A percentile compares a stretch with the other conserved stretches of the same genome.
Conservation (phyloP, 768 basidiomycete genomes). For the Collybiopsis luxurians region DNA sequence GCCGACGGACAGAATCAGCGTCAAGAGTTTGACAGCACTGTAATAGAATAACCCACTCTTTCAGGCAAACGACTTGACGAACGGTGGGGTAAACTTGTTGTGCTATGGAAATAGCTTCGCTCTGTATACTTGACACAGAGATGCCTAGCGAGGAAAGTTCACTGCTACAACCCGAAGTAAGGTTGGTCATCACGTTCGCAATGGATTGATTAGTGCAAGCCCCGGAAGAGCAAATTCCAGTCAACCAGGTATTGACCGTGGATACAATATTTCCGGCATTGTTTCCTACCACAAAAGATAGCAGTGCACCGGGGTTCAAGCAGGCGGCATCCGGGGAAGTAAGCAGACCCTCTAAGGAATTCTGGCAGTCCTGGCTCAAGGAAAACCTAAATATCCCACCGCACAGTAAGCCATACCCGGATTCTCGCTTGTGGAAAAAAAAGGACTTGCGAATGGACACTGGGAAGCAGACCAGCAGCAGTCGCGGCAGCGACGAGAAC, state of each 20-base stretch:
- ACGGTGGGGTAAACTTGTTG: conserved; percentile 44
- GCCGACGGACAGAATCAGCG: not conserved
- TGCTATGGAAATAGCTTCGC: conserved; percentile 27
- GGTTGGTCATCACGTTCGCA: conserved; percentile 37
- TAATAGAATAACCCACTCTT: conserved; percentile 42
- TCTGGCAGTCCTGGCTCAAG: conserved; percentile 12
- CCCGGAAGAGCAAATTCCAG: conserved; percentile 42
- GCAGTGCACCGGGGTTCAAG: conserved; percentile 34
- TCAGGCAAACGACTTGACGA: conserved; percentile 49
- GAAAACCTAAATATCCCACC: not conserved
- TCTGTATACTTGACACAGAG: conserved; percentile 17
- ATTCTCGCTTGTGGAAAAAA: no score
- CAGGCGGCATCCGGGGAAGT: conserved; percentile 31
- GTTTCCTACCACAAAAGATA: conserved; percentile 23
- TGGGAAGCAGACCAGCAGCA: conserved; percentile 10
- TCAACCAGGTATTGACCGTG: conserved; percentile 49
- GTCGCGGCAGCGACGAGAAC: conserved; percentile 8
- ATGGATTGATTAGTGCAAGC: conserved; percentile 53
- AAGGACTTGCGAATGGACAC: conserved; percentile 10
- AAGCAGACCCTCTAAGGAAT: conserved; percentile 14
- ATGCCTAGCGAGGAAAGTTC: conserved; percentile 26
- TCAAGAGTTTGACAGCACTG: no score
- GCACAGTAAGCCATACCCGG: no score
- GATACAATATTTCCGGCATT: conserved; percentile 30
- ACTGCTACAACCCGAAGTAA: conserved; percentile 45